A percentile compares a stretch with the other conserved stretches of the same genome.
phyloP scores from a whole-genome alignment of 2,329 filamentous ascomycete species.

The Trichoderma guizhouense region DNA sequence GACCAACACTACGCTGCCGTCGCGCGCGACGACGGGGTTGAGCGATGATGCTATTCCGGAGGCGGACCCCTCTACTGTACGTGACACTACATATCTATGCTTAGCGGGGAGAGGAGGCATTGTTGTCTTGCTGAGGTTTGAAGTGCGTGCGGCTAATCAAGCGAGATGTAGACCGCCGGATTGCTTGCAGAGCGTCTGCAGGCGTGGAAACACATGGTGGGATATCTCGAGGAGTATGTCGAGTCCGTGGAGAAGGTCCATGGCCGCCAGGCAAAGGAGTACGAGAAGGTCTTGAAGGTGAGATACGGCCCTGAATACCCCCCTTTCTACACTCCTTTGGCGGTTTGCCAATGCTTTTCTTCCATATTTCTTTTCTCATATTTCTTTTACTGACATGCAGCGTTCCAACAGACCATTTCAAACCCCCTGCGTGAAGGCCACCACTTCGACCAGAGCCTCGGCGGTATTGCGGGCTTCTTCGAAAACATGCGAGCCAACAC shows the following conservation, averaged over 20 bases:
- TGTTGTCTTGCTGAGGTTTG: background rate
- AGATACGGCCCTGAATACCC: background rate
- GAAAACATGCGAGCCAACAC: slow-evolving; percentile 94
- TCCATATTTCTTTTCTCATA: background rate
- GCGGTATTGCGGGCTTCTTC: slow-evolving; percentile 84
- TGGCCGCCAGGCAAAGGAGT: slow-evolving; percentile 83
- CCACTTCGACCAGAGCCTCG: slow-evolving; percentile 88
- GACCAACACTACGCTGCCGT: slow-evolving; percentile 36
- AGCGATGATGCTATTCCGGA: slow-evolving; percentile 59
- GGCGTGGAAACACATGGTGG: slow-evolving; percentile 94
- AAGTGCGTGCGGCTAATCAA: background rate
- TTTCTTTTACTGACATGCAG: background rate
- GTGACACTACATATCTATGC: slow-evolving; percentile 26
- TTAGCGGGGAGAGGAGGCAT: background rate
- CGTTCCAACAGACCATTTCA: slow-evolving; percentile 63
- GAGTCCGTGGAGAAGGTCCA: slow-evolving; percentile 81
- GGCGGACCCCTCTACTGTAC: slow-evolving; percentile 55
- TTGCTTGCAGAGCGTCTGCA: slow-evolving; percentile 83
- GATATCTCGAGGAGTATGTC: slow-evolving; percentile 88
- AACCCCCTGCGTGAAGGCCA: slow-evolving; percentile 83
- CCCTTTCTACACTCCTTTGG: background rate
- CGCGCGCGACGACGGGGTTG: slow-evolving; percentile 45
- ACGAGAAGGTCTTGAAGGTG: slow-evolving; percentile 87
- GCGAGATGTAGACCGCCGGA: slow-evolving; percentile 58
- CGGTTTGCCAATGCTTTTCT: background rate